Conservation (phyloP, 176 grass and related monocot genomes). For the Poa pratensis region DNA sequence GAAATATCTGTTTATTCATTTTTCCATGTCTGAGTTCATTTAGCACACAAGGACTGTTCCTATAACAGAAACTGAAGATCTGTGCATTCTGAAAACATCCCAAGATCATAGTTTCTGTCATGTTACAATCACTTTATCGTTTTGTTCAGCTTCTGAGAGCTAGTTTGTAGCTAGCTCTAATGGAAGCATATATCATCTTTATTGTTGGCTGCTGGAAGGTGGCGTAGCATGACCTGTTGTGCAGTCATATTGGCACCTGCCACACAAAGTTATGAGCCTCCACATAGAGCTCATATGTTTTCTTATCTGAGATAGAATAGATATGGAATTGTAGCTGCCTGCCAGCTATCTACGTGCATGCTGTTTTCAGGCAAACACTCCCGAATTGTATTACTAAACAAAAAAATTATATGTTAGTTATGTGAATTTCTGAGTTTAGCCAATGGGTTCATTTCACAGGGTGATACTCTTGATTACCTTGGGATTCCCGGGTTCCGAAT, state of each 20-base stretch:
- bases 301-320: background rate
- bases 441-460: conserved; percentile 50
- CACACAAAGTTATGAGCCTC: background rate
- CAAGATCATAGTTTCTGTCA: conserved; percentile 23
- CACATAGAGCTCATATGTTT: background rate
- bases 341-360: background rate
- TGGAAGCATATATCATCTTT: background rate
- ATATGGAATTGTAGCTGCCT: background rate
- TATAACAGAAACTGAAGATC: background rate
- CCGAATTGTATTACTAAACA: background rate
- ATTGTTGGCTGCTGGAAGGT: background rate
- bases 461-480: conserved; percentile 96
- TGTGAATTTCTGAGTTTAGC: background rate
- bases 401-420: background rate
- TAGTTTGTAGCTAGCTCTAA: conserved; percentile 23
- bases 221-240: background rate
- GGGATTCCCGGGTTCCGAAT: conserved; percentile 89
- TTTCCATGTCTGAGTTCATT: background rate
- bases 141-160: background rate
- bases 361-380: background rate
- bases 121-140: background rate
- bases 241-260: background rate
- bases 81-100: background rate
- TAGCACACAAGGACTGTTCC: background rate
- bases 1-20: background rate